Evolutionary conservation across 2,329 filamentous ascomycete species (phyloP).

Genomic region (Teratosphaeria gauchensis): DNA sequence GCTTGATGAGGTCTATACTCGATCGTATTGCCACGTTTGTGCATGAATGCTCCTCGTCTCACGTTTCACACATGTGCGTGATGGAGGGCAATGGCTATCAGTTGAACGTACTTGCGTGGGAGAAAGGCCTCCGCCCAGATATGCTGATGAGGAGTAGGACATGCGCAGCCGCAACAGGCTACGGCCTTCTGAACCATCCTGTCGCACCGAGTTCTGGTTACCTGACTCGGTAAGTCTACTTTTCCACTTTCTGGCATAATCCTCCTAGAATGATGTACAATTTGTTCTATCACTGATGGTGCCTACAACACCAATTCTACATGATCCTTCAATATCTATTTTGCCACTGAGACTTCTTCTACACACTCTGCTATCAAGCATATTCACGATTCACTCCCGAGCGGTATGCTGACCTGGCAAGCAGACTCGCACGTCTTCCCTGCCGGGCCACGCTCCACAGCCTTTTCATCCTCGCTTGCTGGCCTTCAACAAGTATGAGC

Average conservation of each 20-base stretch:
- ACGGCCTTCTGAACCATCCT: not conserved
- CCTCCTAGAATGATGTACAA: not conserved
- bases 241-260: not conserved
- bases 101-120: not conserved
- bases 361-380: not conserved
- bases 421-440: not conserved
- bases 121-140: not conserved
- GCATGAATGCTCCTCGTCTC: not conserved
- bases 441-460: not conserved
- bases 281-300: not conserved
- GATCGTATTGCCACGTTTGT: not conserved
- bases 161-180: not conserved
- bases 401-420: not conserved
- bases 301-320: not conserved
- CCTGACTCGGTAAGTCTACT: not conserved
- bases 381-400: not conserved
- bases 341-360: not conserved
- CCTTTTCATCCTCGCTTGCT: too few relatives aligned
- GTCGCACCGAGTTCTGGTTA: not conserved
- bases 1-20: not conserved
- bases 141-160: not conserved
- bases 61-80: not conserved
- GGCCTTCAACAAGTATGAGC: too few relatives aligned
- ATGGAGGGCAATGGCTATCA: not conserved
- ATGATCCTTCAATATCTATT: not conserved